phyloP scores from a whole-genome alignment of 768 basidiomycete species.

The Hypsizygus marmoreus region DNA sequence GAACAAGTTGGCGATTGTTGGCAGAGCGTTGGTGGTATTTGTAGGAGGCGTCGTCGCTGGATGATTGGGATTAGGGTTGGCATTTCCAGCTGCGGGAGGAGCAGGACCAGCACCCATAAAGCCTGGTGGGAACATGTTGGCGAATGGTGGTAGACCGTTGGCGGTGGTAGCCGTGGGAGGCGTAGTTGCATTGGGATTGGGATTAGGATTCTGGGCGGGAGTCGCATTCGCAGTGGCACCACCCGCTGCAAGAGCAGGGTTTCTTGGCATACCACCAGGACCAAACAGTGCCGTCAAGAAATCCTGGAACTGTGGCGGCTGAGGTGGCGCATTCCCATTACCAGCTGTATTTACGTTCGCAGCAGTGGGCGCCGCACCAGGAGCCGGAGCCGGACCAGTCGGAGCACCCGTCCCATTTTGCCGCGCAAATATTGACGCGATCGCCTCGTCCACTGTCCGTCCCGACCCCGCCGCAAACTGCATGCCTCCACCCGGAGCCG shows the following conservation, averaged over 20 bases:
- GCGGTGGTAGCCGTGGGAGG: too few species aligned
- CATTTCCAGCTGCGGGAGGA: not conserved
- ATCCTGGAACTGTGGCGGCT: slow-evolving; percentile 1
- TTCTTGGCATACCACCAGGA: slow-evolving; percentile 1
- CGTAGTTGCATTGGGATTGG: not conserved
- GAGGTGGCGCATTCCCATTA: too few species aligned
- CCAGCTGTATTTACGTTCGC: not conserved
- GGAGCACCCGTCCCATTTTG: slow-evolving; percentile 6
- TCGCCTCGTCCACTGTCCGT: slow-evolving; percentile 27
- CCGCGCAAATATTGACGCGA: slow-evolving; percentile 22
- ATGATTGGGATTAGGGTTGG: too few species aligned
- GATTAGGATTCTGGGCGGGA: not conserved
- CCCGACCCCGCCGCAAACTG: slow-evolving; percentile 24
- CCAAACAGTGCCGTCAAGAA: slow-evolving; percentile 8
- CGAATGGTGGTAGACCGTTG: too few species aligned
- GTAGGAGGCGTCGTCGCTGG: too few species aligned
- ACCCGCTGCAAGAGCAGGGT: not conserved
- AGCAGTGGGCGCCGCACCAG: not conserved
- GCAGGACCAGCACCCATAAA: too few species aligned
- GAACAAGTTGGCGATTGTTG: too few species aligned
- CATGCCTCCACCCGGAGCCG: slow-evolving; percentile 9
- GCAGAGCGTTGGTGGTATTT: too few species aligned
- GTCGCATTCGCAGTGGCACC: not conserved
- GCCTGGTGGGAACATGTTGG: too few species aligned
- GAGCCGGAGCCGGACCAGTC: not conserved